These are phyloP conservation scores for Cytidiella melzeri DNA, from an alignment of 768 basidiomycete genomes.

Conservation along the genomic window DNA sequence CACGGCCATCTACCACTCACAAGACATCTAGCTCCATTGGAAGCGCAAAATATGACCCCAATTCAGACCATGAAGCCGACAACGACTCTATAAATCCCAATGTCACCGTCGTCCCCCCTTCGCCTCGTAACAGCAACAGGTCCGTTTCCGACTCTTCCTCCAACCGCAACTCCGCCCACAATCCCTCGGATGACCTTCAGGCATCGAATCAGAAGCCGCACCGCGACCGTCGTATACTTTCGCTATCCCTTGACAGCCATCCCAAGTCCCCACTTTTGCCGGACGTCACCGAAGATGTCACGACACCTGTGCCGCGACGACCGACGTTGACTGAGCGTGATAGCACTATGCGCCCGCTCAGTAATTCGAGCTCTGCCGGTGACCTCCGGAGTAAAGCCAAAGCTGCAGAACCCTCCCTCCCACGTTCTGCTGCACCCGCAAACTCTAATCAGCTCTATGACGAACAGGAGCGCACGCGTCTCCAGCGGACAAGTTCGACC, in stretches of 20 bases:
- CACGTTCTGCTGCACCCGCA: constrained; percentile 18
- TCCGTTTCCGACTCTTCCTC: constrained; percentile 11
- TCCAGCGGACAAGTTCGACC: constrained; percentile 5
- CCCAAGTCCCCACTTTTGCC: constrained; percentile 4
- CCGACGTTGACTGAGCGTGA: constrained; percentile 16
- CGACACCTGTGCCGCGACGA: constrained; percentile 17
- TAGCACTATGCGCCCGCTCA: constrained; percentile 8
- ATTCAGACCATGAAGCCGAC: constrained; percentile 5
- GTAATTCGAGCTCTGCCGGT: constrained; percentile 16
- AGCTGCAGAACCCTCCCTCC: constrained; percentile 9
- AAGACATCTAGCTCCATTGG: constrained; percentile 14
- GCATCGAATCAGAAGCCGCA: not conserved
- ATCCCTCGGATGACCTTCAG: not conserved
- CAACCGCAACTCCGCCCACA: constrained; percentile 1
- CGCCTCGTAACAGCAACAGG: constrained; percentile 19
- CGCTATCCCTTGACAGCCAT: constrained; percentile 10
- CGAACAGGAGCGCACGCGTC: constrained; percentile 1
- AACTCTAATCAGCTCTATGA: constrained; percentile 2
- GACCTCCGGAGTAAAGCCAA: constrained; percentile 14
- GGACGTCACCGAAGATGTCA: constrained; percentile 15
- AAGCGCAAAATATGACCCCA: constrained; percentile 6
- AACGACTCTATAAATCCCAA: constrained; percentile 22
- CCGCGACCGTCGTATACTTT: constrained; percentile 8
- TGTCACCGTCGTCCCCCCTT: constrained; percentile 29
- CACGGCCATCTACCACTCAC: constrained; percentile 14